Evolutionary conservation across 306 rosid genomes (phyloP).

Genomic region (Acmispon strigosus): DNA sequence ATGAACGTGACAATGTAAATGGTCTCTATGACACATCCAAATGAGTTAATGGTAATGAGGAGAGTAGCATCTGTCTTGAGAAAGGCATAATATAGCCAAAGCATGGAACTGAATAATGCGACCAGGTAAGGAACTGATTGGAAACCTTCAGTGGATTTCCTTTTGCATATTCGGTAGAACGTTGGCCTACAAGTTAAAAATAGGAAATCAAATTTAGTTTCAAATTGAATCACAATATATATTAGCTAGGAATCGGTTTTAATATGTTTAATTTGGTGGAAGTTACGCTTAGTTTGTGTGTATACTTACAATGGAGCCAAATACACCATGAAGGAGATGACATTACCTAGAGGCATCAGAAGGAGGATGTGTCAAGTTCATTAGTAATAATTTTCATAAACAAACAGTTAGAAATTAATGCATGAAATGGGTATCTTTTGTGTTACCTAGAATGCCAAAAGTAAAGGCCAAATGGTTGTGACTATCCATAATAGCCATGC

Average conservation of each 20-base stretch:
- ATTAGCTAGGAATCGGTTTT: too few species aligned
- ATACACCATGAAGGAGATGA: slow-evolving; percentile 65
- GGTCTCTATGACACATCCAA: slow-evolving; percentile 52
- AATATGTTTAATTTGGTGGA: not conserved
- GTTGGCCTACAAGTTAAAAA: slow-evolving; percentile 47
- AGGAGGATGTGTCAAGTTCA: not conserved
- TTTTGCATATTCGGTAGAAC: slow-evolving; percentile 51
- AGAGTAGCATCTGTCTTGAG: slow-evolving; percentile 38
- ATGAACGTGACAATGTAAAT: slow-evolving; percentile 45
- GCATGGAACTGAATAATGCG: slow-evolving; percentile 64
- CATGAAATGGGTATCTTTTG: not conserved
- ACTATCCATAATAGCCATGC: slow-evolving; percentile 25
- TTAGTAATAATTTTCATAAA: too few species aligned
- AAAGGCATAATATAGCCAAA: slow-evolving; percentile 66
- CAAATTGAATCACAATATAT: not conserved
- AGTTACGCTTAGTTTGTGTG: too few species aligned
- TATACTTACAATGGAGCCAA: slow-evolving; percentile 79
- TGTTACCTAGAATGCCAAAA: slow-evolving; percentile 69
- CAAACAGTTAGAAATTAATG: too few species aligned
- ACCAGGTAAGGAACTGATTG: slow-evolving; percentile 74
- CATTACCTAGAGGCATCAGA: slow-evolving; percentile 45
- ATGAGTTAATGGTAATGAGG: slow-evolving; percentile 65
- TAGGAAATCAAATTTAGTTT: not conserved
- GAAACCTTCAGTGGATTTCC: slow-evolving; percentile 62
- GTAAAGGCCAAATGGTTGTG: slow-evolving; percentile 36